Conservation (phyloP, 345 rosid species). For the Anastatica hierochuntica region DNA sequence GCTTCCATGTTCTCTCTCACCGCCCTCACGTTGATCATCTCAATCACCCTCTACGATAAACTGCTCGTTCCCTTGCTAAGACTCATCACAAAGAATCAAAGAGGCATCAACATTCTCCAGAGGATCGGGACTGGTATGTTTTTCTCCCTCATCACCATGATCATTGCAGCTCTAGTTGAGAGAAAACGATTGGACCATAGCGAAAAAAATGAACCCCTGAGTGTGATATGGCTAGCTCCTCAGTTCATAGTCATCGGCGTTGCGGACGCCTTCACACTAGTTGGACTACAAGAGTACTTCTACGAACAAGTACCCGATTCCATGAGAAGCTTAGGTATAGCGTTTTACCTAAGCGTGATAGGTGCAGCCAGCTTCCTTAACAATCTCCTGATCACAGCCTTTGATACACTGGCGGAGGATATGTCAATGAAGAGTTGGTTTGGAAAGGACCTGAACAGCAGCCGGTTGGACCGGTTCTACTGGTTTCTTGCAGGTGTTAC, state of each 20-base stretch:
- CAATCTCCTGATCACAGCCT: constrained; percentile 51
- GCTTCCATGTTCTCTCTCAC: constrained; percentile 30
- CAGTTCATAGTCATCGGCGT: constrained; percentile 63
- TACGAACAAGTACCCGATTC: constrained; percentile 95
- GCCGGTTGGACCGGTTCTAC: constrained; percentile 70
- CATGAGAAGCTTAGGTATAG: constrained; percentile 92
- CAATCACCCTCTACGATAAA: constrained; percentile 37
- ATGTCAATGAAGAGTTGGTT: constrained; percentile 47
- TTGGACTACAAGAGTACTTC: constrained; percentile 88
- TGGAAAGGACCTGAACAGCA: constrained; percentile 68
- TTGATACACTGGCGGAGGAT: constrained; percentile 37
- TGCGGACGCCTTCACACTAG: constrained; percentile 69
- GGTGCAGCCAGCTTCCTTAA: constrained; percentile 73
- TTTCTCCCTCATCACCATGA: constrained; percentile 59
- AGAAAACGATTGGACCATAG: constrained; percentile 34
- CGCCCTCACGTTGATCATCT: constrained; percentile 33
- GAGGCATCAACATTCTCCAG: constrained; percentile 78
- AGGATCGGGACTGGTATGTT: constrained; percentile 86
- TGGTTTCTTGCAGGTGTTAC: constrained; percentile 52
- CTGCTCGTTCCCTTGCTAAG: constrained; percentile 34
- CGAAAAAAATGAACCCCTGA: constrained; percentile 36
- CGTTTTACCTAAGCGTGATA: constrained; percentile 70
- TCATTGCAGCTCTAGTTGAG: constrained; percentile 69
- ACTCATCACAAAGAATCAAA: constrained; percentile 31
- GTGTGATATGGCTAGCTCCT: constrained; percentile 81